phyloP scores from a whole-genome alignment of 306 rosid genomes.

The Acacia confusa region DNA sequence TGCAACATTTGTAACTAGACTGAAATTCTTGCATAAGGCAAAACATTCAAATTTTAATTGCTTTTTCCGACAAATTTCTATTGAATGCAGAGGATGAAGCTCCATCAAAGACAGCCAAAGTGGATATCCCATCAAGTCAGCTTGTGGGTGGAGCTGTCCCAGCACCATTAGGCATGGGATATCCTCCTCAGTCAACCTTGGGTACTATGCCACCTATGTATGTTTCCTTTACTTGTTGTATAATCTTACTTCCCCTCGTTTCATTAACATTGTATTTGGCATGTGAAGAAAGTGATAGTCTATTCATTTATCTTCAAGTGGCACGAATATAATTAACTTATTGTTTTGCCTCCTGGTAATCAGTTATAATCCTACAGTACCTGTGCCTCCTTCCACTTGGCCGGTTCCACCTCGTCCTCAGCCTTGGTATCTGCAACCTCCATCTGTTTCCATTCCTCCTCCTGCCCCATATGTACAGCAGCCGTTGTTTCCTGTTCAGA shows the following conservation, averaged over 20 bases:
- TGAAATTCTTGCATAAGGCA: slow-evolving; percentile 1
- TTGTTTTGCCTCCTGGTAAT: slow-evolving; percentile 20
- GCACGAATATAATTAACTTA: not conserved
- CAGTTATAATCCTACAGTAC: slow-evolving; percentile 73
- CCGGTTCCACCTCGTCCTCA: slow-evolving; percentile 80
- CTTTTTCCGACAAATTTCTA: slow-evolving; percentile 23
- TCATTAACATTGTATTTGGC: not conserved
- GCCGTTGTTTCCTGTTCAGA: slow-evolving; percentile 98
- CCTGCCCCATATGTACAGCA: slow-evolving; percentile 71
- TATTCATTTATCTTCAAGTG: slow-evolving; percentile 2
- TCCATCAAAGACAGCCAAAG: slow-evolving; percentile 78
- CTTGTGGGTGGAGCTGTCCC: slow-evolving; percentile 66
- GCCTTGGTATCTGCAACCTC: slow-evolving; percentile 81
- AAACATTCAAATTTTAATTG: slow-evolving; percentile 9
- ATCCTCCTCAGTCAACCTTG: slow-evolving; percentile 71
- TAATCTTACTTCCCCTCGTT: not conserved
- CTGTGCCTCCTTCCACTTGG: slow-evolving; percentile 71
- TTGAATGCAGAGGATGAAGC: slow-evolving; percentile 64
- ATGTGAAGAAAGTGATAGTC: slow-evolving; percentile 9
- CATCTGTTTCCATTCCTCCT: slow-evolving; percentile 72
- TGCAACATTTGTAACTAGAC: not conserved
- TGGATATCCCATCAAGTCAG: slow-evolving; percentile 64
- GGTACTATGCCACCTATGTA: slow-evolving; percentile 76
- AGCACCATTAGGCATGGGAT: slow-evolving; percentile 67
- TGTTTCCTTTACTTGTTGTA: slow-evolving; percentile 31